Base-by-base conservation (phyloP, 306 rosid species). In the Quercus alba region DNA sequence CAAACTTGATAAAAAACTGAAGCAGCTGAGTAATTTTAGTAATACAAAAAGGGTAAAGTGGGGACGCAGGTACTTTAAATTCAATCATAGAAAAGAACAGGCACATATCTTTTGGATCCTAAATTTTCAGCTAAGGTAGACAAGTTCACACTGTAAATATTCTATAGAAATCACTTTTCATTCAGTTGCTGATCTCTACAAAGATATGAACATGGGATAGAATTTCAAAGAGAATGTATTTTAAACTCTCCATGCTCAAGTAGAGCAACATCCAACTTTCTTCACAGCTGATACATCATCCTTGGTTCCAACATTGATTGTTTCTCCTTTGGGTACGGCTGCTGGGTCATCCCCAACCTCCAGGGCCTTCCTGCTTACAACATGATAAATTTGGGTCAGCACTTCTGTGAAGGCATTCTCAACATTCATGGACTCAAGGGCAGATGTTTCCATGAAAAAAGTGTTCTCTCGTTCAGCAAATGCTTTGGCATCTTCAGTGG, bases 361-460 rank as follows among this genome's bases (percentile, higher is more conserved):
- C 17, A 92, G 93, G 66, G 93, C 94, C 79, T 87, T 92, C 84
- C 88, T 83, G 87, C 93, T 92, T 19, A 90, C 89, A 25, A 88
- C 92, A 18, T 63, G 87, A 18, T 89, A 85, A 57, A 90, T 90
- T 75, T 89, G 96, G 5, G 91, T 84, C 73, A 86, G 84, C 77
- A 89, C 93, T 64, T 92, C 94, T 5, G 93, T 84, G 88, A 94
- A 90, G 82, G 94, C 85, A 66, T 80, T 90, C 78, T 94, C 95
- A 15, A 94, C 97, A 5, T 91, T 91, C 84, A 86, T 51, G 66
- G 95, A 86, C 86, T 91, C 94, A 0, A 91, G 93, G 49, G 98
- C 97, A 44, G 97, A 94, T 3, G 95, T 91, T 80, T 91, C 97
- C 89, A 91, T 89, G 94, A 90, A 89, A 76, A 84, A 90, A 3